phyloP scores from a whole-genome alignment of 208 protist species.

The Trypanosoma boissoni region DNA sequence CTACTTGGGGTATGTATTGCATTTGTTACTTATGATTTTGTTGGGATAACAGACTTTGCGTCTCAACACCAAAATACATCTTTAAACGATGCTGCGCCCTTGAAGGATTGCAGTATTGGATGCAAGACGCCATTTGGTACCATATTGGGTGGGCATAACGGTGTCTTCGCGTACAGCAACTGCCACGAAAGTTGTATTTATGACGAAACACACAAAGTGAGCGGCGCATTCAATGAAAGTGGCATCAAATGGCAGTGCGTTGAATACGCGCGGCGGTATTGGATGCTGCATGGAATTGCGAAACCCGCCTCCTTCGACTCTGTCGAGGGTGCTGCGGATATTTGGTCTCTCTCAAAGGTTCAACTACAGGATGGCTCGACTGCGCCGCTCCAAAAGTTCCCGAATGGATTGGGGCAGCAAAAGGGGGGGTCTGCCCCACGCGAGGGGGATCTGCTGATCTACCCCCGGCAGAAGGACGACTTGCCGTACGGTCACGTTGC shows the following conservation, averaged over 20 bases:
- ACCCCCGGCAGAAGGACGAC: slow-evolving; percentile 32
- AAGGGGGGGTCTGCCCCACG: slow-evolving; percentile 33
- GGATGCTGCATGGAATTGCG: slow-evolving; percentile 64
- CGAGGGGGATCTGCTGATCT: slow-evolving; percentile 66
- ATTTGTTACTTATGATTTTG: background rate
- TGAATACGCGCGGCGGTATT: slow-evolving; percentile 86
- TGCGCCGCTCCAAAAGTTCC: slow-evolving; percentile 46
- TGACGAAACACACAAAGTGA: slow-evolving; percentile 21
- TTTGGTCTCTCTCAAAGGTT: slow-evolving; percentile 46
- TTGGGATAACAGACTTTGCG: no score
- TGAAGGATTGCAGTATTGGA: background rate
- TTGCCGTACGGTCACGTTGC: slow-evolving; percentile 80
- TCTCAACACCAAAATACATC: no score
- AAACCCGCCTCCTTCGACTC: slow-evolving; percentile 46
- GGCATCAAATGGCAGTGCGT: slow-evolving; percentile 88
- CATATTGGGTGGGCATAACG: slow-evolving; percentile 47
- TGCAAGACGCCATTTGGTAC: slow-evolving; percentile 26
- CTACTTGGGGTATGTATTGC: background rate
- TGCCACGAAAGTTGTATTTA: slow-evolving; percentile 51
- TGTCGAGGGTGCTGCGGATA: slow-evolving; percentile 69
- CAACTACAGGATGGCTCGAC: slow-evolving; percentile 33
- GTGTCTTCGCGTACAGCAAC: slow-evolving; percentile 66
- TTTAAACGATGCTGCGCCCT: no score
- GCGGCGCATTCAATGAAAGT: background rate
- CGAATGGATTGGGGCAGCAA: slow-evolving; percentile 20